Conservation (phyloP, 345 rosid genomes). For the Acer negundo region DNA sequence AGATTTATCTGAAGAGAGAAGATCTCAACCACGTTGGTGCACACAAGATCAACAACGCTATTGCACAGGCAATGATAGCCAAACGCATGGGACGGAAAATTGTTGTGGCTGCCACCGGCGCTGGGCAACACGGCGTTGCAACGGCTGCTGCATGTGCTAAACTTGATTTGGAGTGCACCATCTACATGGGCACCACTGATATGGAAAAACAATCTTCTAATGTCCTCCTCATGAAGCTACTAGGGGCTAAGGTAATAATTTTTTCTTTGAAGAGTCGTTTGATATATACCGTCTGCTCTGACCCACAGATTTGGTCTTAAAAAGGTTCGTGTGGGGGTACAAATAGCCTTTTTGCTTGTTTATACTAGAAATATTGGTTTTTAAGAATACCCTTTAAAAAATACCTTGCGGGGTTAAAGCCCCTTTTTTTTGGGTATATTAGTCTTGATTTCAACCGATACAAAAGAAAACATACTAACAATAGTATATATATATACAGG, state of each 20-base stretch:
- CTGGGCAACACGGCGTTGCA: slow-evolving; percentile 92
- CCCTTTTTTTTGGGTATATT: too few species aligned
- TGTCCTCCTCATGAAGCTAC: slow-evolving; percentile 55
- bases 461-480: too few species aligned
- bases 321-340: too few species aligned
- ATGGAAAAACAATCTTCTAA: slow-evolving; percentile 67
- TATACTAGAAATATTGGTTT: too few species aligned
- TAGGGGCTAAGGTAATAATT: slow-evolving; percentile 53
- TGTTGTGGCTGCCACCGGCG: slow-evolving; percentile 75
- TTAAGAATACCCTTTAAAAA: too few species aligned
- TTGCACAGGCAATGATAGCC: slow-evolving; percentile 85
- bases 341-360: too few species aligned
- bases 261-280: too few species aligned
- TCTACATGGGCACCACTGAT: slow-evolving; percentile 72
- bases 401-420: too few species aligned
- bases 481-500: slow-evolving; percentile 33
- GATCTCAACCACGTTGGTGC: slow-evolving; percentile 82
- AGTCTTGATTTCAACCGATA: too few species aligned
- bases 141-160: slow-evolving; percentile 89
- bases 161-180: slow-evolving; percentile 57
- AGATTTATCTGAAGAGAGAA: slow-evolving; percentile 81
- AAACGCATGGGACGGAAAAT: slow-evolving; percentile 60
- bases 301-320: too few species aligned
- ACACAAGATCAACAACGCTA: slow-evolving; percentile 86
- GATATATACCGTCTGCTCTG: too few species aligned